Conservation (phyloP, 2,329 filamentous ascomycete species). For the Macrophomina tecta region DNA sequence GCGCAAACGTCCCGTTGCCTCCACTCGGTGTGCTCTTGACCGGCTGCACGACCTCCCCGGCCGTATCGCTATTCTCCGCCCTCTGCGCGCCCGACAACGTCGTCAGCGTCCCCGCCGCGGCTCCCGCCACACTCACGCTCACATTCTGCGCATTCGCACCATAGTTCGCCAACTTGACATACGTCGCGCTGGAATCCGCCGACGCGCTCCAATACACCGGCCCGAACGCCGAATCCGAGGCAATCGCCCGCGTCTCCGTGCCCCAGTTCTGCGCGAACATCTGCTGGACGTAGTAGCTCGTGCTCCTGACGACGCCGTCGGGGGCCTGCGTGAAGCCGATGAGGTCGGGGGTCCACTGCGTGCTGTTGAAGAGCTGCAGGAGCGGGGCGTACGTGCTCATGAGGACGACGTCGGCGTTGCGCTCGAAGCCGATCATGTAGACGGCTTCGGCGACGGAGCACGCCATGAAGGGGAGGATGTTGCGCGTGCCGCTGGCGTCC, state of each 20-base stretch:
- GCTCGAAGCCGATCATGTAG: conserved; percentile 69
- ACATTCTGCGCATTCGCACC: conserved; percentile 4
- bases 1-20: neutral
- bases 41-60: conserved; percentile 6
- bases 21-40: neutral
- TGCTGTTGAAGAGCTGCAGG: conserved; percentile 26
- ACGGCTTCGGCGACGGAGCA: conserved; percentile 69
- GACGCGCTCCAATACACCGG: conserved; percentile 20
- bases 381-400: conserved; percentile 23
- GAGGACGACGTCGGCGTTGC: conserved; percentile 64
- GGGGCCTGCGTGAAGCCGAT: conserved; percentile 18
- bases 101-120: conserved; percentile 4
- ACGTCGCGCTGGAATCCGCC: neutral
- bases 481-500: neutral
- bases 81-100: neutral
- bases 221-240: neutral
- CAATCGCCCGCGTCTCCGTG: neutral
- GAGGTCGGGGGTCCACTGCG: conserved; percentile 25
- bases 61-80: neutral
- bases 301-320: conserved; percentile 1
- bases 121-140: conserved; percentile 4
- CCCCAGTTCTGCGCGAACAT: conserved; percentile 21
- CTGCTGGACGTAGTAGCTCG: conserved; percentile 26
- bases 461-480: conserved; percentile 11
- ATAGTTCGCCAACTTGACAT: conserved; percentile 27